These are phyloP conservation scores for Candida tunisiensis DNA, from an alignment of 1,139 yeast genomes.

Conservation along the genomic window DNA sequence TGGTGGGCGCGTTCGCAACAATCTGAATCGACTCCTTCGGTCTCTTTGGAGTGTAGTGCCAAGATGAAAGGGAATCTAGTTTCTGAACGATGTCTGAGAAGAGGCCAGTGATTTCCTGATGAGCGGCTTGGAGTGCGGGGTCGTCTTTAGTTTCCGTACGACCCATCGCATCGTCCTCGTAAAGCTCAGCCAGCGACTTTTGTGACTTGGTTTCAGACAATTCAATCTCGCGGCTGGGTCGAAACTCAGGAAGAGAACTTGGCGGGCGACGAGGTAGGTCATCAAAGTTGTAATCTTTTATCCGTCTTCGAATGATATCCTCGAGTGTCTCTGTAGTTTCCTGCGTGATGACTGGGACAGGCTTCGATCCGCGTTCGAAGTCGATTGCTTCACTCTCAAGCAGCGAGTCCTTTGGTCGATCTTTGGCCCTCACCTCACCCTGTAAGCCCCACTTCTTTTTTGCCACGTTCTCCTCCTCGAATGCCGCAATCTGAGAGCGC, in stretches of 20 bases:
- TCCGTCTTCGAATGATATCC: constrained; percentile 73
- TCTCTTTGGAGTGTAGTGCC: constrained; percentile 88
- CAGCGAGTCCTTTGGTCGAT: constrained; percentile 73
- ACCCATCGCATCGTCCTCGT: constrained; percentile 48
- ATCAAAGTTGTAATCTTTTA: constrained; percentile 60
- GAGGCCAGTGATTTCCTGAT: constrained; percentile 57
- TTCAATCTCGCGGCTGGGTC: constrained; percentile 30
- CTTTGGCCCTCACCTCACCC: constrained; percentile 76
- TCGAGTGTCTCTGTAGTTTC: constrained; percentile 77
- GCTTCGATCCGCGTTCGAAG: constrained; percentile 60
- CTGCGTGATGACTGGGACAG: constrained; percentile 85
- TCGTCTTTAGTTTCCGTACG: constrained; percentile 37
- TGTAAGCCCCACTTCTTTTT: constrained; percentile 89
- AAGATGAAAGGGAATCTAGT: constrained; percentile 78
- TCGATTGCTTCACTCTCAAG: constrained; percentile 44
- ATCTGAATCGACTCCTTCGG: constrained; percentile 65
- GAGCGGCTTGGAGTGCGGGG: constrained; percentile 36
- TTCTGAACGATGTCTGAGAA: constrained; percentile 50
- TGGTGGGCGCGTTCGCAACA: constrained; percentile 65
- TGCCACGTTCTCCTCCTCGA: constrained; percentile 78
- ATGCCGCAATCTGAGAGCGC: constrained; percentile 55
- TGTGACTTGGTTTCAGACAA: constrained; percentile 73
- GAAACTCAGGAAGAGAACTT: constrained; percentile 35
- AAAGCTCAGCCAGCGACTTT: constrained; percentile 80
- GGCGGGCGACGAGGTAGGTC: constrained; percentile 64